phyloP scores from a whole-genome alignment of 331 rosid species.

The Arachis monticola region DNA sequence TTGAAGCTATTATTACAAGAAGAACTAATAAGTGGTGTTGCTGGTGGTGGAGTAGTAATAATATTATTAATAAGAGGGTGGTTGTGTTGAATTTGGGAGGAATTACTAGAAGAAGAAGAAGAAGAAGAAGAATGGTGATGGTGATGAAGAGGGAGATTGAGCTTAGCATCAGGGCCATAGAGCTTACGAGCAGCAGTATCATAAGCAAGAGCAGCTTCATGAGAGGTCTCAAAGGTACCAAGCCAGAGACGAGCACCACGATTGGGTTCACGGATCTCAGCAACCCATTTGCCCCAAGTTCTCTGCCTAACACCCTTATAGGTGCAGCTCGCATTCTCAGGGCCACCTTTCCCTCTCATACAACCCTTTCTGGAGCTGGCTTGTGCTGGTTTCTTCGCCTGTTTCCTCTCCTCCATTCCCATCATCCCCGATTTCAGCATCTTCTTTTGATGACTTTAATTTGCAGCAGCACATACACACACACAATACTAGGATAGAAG shows the following conservation, averaged over 20 bases:
- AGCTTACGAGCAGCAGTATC: conserved; percentile 83
- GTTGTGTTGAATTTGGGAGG: conserved; percentile 3
- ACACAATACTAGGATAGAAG: neutral
- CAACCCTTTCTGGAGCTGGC: conserved; percentile 92
- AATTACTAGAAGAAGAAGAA: neutral
- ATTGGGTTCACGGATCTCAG: conserved; percentile 91
- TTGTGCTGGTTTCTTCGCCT: conserved; percentile 59
- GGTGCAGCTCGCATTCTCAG: conserved; percentile 79
- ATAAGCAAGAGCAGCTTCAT: conserved; percentile 87
- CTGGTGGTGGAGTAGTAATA: no score
- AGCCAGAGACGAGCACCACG: conserved; percentile 95
- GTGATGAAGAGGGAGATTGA: conserved; percentile 61
- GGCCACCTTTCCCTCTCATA: conserved; percentile 96
- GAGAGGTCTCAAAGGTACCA: conserved; percentile 80
- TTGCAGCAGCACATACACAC: neutral
- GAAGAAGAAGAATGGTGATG: conserved; percentile 10
- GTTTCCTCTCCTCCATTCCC: conserved; percentile 42
- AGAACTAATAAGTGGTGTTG: no score
- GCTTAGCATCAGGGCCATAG: conserved; percentile 82
- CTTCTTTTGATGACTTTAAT: conserved; percentile 38
- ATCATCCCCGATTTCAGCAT: conserved; percentile 51
- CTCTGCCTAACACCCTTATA: conserved; percentile 94
- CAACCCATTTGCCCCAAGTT: conserved; percentile 99
- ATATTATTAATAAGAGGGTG: neutral
- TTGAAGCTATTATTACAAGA: no score